phyloP scores from a whole-genome alignment of 2,329 filamentous ascomycete species.

The Metarhizium robertsii region DNA sequence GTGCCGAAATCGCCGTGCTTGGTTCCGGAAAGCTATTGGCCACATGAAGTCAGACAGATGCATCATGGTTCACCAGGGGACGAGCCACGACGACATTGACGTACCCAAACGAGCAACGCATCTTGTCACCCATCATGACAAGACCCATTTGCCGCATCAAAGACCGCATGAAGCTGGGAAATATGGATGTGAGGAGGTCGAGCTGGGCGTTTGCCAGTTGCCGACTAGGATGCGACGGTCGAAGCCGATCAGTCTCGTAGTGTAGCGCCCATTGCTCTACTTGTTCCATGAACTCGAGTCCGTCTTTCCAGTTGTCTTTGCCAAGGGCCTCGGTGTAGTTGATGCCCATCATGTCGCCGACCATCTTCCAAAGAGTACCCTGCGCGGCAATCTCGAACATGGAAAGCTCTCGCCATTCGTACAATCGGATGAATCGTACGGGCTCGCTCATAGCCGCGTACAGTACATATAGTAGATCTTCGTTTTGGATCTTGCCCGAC shows the following conservation, averaged over 20 bases:
- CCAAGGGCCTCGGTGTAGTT: slow-evolving; percentile 31
- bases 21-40: slow-evolving; percentile 33
- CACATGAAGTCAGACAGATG: not conserved
- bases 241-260: slow-evolving; percentile 54
- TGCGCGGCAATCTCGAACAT: slow-evolving; percentile 60
- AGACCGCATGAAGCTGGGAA: slow-evolving; percentile 36
- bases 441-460: slow-evolving; percentile 59
- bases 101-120: slow-evolving; percentile 57
- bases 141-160: slow-evolving; percentile 41
- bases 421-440: slow-evolving; percentile 49
- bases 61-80: not conserved
- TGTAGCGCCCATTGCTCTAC: slow-evolving; percentile 35
- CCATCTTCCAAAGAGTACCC: slow-evolving; percentile 57
- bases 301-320: slow-evolving; percentile 34
- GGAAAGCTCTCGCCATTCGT: slow-evolving; percentile 61
- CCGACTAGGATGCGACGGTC: slow-evolving; percentile 38
- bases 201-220: slow-evolving; percentile 50
- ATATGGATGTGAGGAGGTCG: slow-evolving; percentile 47
- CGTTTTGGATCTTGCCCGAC: slow-evolving; percentile 25
- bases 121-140: slow-evolving; percentile 53
- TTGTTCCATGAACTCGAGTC: slow-evolving; percentile 42
- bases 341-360: slow-evolving; percentile 65
- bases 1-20: slow-evolving; percentile 20
- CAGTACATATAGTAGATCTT: slow-evolving; percentile 29
- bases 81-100: slow-evolving; percentile 10